Base-by-base conservation (phyloP, 495 filamentous ascomycete genomes). In the Aspergillus hancockii region DNA sequence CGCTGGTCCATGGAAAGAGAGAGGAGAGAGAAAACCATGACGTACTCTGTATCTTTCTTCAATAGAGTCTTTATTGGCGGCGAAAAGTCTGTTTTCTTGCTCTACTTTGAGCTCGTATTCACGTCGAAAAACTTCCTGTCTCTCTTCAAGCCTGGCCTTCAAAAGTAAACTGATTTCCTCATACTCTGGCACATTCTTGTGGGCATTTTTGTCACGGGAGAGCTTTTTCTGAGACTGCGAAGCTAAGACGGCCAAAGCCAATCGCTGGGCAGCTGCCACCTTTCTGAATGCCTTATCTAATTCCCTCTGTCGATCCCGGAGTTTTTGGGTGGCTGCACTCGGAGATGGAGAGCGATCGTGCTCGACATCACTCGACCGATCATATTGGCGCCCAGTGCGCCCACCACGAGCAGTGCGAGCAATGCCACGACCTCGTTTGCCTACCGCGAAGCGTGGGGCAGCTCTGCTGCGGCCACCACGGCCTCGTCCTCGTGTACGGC, bases 171-270 rank as follows among this genome's bases (percentile, higher is more conserved):
- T 60, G 31, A 77, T 61, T 43, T 74, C 71, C 0, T 67, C 60
- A 56, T 66, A 80, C 56, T 82, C 78, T 0, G 75, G 74, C 7
- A 75, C 69, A 22, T 74, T 68, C 55, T 69, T 68, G 60, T 81
- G 75, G 28, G 71, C 73, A 36, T 74, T 72, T 51, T 76, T 78
- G 34, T 81, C 75, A 5, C 70, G 67, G 8, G 65, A 67, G 40
- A 81, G 46, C 31, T 60, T 71, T 25, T 68, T 62, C 66, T 81
- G 68, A 0, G 72, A 70, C 23, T 76, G 75, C 8, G 71, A 67
- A 6, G 75, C 75, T 30, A 83, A 52, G 6, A 71, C 69, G 25
- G 60, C 66, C 25, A 82, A 50, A 3, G 79, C 72, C 21, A 73
- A 38, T 47, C 72, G 68, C 54, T 80, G 77, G 0, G 71, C 72